A percentile compares a stretch with the other conserved stretches of the same genome.
Evolutionary conservation across 2,329 filamentous ascomycete genomes (phyloP).

Genomic region (Niveomyces coronatus): DNA sequence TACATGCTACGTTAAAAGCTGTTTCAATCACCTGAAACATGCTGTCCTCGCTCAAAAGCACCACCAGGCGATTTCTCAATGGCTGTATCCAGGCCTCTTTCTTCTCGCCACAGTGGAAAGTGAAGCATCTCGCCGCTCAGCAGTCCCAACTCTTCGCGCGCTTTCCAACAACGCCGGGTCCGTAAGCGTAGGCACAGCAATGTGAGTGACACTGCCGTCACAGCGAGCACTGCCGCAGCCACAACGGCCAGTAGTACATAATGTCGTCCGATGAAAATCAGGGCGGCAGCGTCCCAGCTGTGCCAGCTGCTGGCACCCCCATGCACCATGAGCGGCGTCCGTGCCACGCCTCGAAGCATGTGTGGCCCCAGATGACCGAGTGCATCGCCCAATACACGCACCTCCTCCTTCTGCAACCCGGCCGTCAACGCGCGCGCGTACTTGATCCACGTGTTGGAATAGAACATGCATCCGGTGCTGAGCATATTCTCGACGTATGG

Average conservation of each 20-base stretch:
- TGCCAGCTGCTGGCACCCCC: slow-evolving; percentile 18
- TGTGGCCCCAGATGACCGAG: slow-evolving; percentile 15
- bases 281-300: slow-evolving; percentile 16
- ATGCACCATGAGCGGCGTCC: slow-evolving; percentile 16
- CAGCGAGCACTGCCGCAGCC: neutral
- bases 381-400: slow-evolving; percentile 7
- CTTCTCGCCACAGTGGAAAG: too few species aligned
- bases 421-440: slow-evolving; percentile 12
- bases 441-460: slow-evolving; percentile 17
- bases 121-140: too few species aligned
- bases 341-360: slow-evolving; percentile 16
- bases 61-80: too few species aligned
- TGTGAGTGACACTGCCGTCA: too few species aligned
- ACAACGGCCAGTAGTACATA: slow-evolving; percentile 11
- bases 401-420: neutral
- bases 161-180: too few species aligned
- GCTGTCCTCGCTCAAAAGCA: too few species aligned
- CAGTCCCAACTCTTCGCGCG: too few species aligned
- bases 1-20: too few species aligned
- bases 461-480: slow-evolving; percentile 19
- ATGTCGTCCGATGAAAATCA: slow-evolving; percentile 15
- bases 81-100: too few species aligned
- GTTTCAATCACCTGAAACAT: too few species aligned
- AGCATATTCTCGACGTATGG: slow-evolving; percentile 19
- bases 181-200: too few species aligned